Percentiles rank a stretch among this genome's conserved stretches.
Evolutionary conservation across 306 rosid genomes (phyloP).

Genomic region (Casuarina glauca): DNA sequence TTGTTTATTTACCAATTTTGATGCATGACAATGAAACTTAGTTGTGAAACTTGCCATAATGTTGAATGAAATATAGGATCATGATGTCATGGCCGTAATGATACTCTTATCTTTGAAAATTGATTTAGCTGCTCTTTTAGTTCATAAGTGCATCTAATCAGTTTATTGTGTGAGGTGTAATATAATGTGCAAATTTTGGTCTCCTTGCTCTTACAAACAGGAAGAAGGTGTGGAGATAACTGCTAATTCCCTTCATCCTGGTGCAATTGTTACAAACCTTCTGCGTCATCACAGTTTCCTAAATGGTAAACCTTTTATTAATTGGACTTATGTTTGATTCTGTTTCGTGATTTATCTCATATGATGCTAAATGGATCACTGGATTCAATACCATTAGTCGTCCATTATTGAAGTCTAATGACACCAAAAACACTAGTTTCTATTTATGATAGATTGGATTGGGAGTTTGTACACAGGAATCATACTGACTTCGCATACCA

Average conservation of each 20-base stretch:
- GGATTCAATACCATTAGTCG: too few relatives aligned
- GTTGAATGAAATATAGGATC: neutral
- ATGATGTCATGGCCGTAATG: neutral
- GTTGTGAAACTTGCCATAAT: neutral
- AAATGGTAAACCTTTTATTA: conserved; percentile 43
- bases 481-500: neutral
- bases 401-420: too few relatives aligned
- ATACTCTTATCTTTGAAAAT: neutral
- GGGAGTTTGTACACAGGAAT: neutral
- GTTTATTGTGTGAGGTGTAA: neutral
- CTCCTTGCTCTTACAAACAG: conserved; percentile 35
- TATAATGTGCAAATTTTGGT: neutral
- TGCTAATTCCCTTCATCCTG: conserved; percentile 78
- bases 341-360: neutral
- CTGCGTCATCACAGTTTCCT: conserved; percentile 48
- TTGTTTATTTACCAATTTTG: neutral
- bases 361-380: too few relatives aligned
- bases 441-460: neutral
- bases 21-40: neutral
- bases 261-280: conserved; percentile 68
- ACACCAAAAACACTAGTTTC: too few relatives aligned
- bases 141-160: neutral
- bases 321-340: neutral
- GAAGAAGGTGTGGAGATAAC: conserved; percentile 76
- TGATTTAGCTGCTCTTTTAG: neutral